phyloP scores from a whole-genome alignment of 2,329 filamentous ascomycete genomes.

The Exophiala viscosa region DNA sequence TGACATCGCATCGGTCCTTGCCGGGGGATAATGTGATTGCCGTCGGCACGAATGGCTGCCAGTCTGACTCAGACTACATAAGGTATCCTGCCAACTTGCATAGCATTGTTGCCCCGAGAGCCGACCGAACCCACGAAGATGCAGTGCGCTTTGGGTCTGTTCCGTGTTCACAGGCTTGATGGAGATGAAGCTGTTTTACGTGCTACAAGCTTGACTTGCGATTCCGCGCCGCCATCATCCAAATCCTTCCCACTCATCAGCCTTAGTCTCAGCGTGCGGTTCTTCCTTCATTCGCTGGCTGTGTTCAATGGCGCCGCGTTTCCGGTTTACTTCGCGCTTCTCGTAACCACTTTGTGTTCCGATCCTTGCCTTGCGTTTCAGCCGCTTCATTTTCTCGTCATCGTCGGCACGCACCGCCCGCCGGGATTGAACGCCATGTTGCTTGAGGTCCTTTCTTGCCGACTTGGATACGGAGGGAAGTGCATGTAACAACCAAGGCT shows the following conservation, averaged over 20 bases:
- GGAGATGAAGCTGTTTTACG: no score
- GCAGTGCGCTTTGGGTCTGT: no score
- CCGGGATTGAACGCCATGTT: slow-evolving; percentile 73
- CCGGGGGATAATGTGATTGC: no score
- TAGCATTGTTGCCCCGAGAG: no score
- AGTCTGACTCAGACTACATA: no score
- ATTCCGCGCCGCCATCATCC: neutral
- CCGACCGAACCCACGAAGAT: no score
- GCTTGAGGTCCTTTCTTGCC: slow-evolving; percentile 77
- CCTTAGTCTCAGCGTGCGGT: neutral
- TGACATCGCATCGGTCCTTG: no score
- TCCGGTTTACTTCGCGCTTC: slow-evolving; percentile 44
- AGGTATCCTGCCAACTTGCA: no score
- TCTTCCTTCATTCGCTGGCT: slow-evolving; percentile 28
- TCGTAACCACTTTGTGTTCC: slow-evolving; percentile 58
- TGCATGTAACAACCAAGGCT: slow-evolving; percentile 83
- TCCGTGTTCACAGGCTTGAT: no score
- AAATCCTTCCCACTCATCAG: slow-evolving; percentile 19
- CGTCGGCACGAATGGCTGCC: no score
- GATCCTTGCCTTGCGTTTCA: slow-evolving; percentile 61
- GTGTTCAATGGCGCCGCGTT: slow-evolving; percentile 43
- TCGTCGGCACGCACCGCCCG: slow-evolving; percentile 40
- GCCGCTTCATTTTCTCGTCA: slow-evolving; percentile 39
- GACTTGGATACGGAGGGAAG: slow-evolving; percentile 80
- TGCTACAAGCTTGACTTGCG: no score